phyloP scores from a whole-genome alignment of 2,329 filamentous ascomycete genomes.

The Diaporthe citri region DNA sequence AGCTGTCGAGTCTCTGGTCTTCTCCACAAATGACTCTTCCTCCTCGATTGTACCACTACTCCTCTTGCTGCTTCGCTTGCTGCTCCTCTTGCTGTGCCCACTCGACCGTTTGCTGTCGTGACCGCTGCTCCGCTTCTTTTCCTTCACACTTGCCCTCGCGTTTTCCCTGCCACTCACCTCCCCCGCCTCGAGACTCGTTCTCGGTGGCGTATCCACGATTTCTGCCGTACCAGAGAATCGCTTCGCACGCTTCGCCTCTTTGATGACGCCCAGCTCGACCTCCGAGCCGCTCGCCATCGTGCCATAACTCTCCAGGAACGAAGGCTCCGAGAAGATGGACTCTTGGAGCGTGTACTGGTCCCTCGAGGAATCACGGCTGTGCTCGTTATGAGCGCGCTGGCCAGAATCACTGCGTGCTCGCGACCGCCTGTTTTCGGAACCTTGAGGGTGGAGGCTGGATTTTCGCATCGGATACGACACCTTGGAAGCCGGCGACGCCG shows the following conservation, averaged over 20 bases:
- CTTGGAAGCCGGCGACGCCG: conserved; percentile 20
- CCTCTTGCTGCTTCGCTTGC: not conserved
- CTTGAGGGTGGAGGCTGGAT: conserved; percentile 25
- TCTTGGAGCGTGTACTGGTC: conserved; percentile 37
- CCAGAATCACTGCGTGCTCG: conserved; percentile 13
- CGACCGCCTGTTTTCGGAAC: not conserved
- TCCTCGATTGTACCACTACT: conserved; percentile 16
- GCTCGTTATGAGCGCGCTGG: not conserved
- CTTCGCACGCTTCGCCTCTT: conserved; percentile 19
- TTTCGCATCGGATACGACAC: conserved; percentile 29
- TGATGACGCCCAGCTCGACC: not conserved
- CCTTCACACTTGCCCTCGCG: not conserved
- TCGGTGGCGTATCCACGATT: conserved; percentile 14
- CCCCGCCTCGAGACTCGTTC: not conserved
- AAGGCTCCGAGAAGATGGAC: conserved; percentile 37
- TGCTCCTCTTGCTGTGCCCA: conserved; percentile 16
- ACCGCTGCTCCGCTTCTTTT: not conserved
- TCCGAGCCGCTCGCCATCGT: conserved; percentile 27
- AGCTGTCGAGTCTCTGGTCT: conserved; percentile 1
- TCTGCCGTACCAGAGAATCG: conserved; percentile 21
- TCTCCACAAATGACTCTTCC: not conserved
- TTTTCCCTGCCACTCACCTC: conserved; percentile 1
- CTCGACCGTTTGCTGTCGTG: not conserved
- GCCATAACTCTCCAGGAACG: conserved; percentile 33
- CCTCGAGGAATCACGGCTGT: conserved; percentile 38